Conservation (phyloP, 2,329 filamentous ascomycete species). For the Alternaria hordeiaustralica region DNA sequence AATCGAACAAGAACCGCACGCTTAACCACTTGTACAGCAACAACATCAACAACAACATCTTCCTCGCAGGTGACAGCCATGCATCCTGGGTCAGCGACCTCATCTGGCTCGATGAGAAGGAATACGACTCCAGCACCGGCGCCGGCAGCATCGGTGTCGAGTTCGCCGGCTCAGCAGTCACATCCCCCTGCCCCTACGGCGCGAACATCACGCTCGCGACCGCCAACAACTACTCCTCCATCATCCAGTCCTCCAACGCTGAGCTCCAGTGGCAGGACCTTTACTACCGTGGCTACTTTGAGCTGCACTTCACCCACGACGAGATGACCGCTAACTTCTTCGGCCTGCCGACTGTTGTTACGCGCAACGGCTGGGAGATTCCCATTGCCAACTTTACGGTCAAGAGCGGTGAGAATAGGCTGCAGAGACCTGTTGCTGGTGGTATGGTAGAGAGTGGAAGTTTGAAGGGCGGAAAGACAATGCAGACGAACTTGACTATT, state of each 20-base stretch:
- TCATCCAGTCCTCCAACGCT: constrained; percentile 57
- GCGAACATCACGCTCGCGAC: constrained; percentile 62
- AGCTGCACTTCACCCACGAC: constrained; percentile 62
- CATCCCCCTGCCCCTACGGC: constrained; percentile 65
- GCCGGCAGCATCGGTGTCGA: constrained; percentile 55
- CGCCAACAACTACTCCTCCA: constrained; percentile 54
- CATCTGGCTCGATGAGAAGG: constrained; percentile 52
- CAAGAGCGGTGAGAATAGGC: constrained; percentile 64
- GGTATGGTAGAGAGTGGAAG: constrained; percentile 63
- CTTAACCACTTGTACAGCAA: constrained; percentile 70
- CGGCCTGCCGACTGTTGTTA: constrained; percentile 65
- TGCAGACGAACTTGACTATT: constrained; percentile 44
- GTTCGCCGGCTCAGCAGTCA: constrained; percentile 70
- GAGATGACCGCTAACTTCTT: constrained; percentile 70
- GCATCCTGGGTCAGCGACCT: constrained; percentile 63
- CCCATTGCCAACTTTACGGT: constrained; percentile 75
- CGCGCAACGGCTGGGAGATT: constrained; percentile 68
- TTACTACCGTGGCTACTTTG: constrained; percentile 77
- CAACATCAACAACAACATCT: constrained; percentile 74
- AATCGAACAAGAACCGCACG: constrained; percentile 74
- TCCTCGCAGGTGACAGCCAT: constrained; percentile 75
- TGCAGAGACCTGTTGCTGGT: constrained; percentile 59
- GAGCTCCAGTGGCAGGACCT: constrained; percentile 76
- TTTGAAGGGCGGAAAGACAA: constrained; percentile 56
- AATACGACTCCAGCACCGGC: constrained; percentile 50